A percentile compares a stretch with the other conserved stretches of the same genome.
These are phyloP conservation scores for Friedmanniomyces endolithicus DNA, from an alignment of 495 filamentous ascomycete genomes.

Conservation along the genomic window DNA sequence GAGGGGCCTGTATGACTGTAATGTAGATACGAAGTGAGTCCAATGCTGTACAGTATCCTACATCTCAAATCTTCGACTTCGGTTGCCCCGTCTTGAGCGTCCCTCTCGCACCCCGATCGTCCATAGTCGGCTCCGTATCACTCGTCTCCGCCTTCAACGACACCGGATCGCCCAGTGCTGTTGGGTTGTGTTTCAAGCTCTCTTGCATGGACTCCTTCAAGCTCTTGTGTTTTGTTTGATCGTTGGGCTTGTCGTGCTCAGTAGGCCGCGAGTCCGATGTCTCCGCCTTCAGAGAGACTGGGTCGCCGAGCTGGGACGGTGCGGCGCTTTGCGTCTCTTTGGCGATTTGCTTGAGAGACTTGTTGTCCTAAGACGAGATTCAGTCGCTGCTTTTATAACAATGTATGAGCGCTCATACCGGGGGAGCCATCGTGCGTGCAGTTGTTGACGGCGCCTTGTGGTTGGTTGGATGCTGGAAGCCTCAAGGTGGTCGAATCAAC, in stretches of 20 bases:
- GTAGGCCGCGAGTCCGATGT: conserved; percentile 15
- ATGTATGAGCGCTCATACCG: background rate
- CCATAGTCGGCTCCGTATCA: conserved; percentile 18
- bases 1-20: too few relatives aligned
- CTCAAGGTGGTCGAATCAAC: too few relatives aligned
- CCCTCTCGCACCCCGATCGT: conserved; percentile 19
- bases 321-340: conserved; percentile 4
- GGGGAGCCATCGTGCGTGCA: background rate
- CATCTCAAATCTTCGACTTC: conserved; percentile 1
- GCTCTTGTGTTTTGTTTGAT: background rate
- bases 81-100: conserved; percentile 2
- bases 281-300: conserved; percentile 21
- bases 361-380: background rate
- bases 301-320: conserved; percentile 18
- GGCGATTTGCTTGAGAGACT: conserved; percentile 6
- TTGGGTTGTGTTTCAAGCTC: conserved; percentile 14
- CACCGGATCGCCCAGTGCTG: conserved; percentile 21
- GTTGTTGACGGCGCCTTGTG: background rate
- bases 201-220: conserved; percentile 13
- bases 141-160: conserved; percentile 22
- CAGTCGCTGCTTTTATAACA: too few relatives aligned
- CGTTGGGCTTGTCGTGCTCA: conserved; percentile 15
- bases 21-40: background rate
- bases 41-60: background rate
- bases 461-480: too few relatives aligned